These are phyloP conservation scores for Aspergillus asperescens DNA, from an alignment of 495 filamentous ascomycete genomes.

Conservation along the genomic window DNA sequence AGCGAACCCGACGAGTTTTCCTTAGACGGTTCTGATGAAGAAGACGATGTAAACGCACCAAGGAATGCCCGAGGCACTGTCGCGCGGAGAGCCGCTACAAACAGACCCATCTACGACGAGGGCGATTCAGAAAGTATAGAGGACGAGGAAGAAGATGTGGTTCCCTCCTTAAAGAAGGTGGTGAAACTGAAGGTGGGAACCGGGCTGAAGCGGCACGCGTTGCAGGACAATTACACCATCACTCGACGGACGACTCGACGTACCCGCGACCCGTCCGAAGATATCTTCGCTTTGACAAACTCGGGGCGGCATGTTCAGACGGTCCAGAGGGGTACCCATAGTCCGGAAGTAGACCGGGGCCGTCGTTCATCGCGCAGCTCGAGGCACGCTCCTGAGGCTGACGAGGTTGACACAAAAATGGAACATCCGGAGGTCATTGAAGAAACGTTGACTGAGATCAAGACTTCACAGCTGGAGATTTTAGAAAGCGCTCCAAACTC, in stretches of 20 bases:
- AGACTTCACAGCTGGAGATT: constrained; percentile 38
- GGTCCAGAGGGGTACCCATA: constrained; percentile 55
- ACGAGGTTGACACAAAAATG: constrained; percentile 30
- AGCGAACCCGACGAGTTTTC: constrained; percentile 52
- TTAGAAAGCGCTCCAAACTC: constrained; percentile 39
- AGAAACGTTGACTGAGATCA: constrained; percentile 28
- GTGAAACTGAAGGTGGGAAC: constrained; percentile 44
- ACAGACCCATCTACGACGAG: constrained; percentile 35
- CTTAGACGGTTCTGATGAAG: constrained; percentile 51
- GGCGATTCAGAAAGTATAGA: constrained; percentile 22
- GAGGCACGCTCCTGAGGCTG: constrained; percentile 55
- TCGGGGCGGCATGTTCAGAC: constrained; percentile 69
- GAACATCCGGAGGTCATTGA: constrained; percentile 35
- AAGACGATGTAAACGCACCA: constrained; percentile 58
- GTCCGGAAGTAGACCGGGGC: constrained; percentile 58
- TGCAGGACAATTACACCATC: constrained; percentile 19
- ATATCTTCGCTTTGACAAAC: constrained; percentile 62
- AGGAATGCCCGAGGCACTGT: constrained; percentile 65
- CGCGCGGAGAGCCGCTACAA: constrained; percentile 57
- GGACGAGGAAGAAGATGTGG: constrained; percentile 37
- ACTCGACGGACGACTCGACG: constrained; percentile 55
- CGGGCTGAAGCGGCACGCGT: constrained; percentile 28
- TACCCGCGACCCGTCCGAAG: constrained; percentile 52
- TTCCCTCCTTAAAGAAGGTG: constrained; percentile 26
- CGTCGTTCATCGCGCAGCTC: constrained; percentile 52